A percentile compares a stretch with the other conserved stretches of the same genome.
Conservation (phyloP, 1,284 basidiomycete species). For the Apiotrichum montevideense region DNA sequence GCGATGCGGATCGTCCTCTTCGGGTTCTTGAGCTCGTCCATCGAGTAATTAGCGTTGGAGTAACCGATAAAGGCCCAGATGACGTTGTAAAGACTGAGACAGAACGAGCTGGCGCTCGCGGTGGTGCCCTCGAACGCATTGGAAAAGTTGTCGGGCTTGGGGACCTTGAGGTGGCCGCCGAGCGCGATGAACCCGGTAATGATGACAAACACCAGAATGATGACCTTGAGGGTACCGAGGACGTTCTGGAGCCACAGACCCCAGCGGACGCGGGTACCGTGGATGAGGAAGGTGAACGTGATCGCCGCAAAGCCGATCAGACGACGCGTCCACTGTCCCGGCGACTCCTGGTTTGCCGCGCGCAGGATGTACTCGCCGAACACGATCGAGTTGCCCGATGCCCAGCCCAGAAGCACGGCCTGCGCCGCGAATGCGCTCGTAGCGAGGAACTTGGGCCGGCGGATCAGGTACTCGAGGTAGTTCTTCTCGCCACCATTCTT, state of each 20-base stretch:
- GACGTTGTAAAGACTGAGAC: constrained; percentile 11
- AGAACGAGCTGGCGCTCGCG: constrained; percentile 7
- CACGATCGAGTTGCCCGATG: constrained; percentile 14
- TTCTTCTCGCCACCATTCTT: constrained; percentile 22
- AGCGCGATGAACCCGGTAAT: constrained; percentile 53
- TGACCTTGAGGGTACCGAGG: constrained; percentile 6
- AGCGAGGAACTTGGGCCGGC: constrained; percentile 14
- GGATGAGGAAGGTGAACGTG: constrained; percentile 23
- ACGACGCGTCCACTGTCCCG: constrained; percentile 11
- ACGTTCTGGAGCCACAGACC: constrained; percentile 10
- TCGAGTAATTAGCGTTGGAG: constrained; percentile 45
- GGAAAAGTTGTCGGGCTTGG: constrained; percentile 53
- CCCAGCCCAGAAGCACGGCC: constrained; percentile 19
- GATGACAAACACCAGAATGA: constrained; percentile 32
- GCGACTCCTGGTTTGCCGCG: constrained; percentile 12
- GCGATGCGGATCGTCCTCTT: constrained; percentile 33
- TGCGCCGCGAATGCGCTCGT: constrained; percentile 17
- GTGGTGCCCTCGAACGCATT: constrained; percentile 51
- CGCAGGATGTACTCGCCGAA: constrained; percentile 15
- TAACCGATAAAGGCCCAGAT: constrained; percentile 44
- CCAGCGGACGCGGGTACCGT: constrained; percentile 6
- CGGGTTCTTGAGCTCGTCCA: constrained; percentile 45
- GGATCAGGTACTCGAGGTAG: constrained; percentile 22
- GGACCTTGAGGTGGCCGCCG: constrained; percentile 49
- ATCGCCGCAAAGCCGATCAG: constrained; percentile 11